Evolutionary conservation across 1,139 yeast species (phyloP).

Genomic region (Pichia sp.): DNA sequence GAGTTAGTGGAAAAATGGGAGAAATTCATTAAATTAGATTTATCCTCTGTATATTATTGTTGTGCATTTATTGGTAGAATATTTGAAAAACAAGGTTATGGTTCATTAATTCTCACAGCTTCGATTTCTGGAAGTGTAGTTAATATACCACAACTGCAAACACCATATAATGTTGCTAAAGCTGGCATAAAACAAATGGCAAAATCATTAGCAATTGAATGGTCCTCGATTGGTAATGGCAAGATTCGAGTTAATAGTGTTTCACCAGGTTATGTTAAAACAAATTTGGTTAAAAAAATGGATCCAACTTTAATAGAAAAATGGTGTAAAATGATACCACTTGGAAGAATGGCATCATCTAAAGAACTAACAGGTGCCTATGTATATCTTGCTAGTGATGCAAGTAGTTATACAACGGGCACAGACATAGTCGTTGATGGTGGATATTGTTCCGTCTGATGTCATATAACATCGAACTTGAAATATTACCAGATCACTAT

Average conservation of each 20-base stretch:
- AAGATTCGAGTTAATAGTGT: constrained; percentile 48
- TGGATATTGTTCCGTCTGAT: constrained; percentile 45
- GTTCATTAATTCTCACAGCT: constrained; percentile 57
- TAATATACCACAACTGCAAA: constrained; percentile 49
- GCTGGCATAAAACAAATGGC: constrained; percentile 53
- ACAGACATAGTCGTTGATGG: constrained; percentile 80
- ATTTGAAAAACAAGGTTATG: constrained; percentile 41
- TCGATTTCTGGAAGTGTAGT: constrained; percentile 56
- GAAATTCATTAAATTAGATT: constrained; percentile 42
- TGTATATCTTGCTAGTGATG: constrained; percentile 78
- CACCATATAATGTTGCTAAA: constrained; percentile 53
- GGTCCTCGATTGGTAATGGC: constrained; percentile 36
- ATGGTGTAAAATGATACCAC: constrained; percentile 68
- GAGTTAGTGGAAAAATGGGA: constrained; percentile 44
- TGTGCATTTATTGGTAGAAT: constrained; percentile 48
- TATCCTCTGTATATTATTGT: constrained; percentile 55
- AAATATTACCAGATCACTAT: background rate
- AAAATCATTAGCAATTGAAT: constrained; percentile 48
- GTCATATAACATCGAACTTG: background rate
- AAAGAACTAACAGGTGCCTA: constrained; percentile 84
- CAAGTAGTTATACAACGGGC: constrained; percentile 82
- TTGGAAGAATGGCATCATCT: constrained; percentile 75
- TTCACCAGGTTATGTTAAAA: constrained; percentile 51
- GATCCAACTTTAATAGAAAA: constrained; percentile 29
- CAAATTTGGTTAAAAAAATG: constrained; percentile 38